These are phyloP conservation scores for Rhizopus arrhizus DNA, from an alignment of 371 early-diverging fungal species.

Conservation along the genomic window DNA sequence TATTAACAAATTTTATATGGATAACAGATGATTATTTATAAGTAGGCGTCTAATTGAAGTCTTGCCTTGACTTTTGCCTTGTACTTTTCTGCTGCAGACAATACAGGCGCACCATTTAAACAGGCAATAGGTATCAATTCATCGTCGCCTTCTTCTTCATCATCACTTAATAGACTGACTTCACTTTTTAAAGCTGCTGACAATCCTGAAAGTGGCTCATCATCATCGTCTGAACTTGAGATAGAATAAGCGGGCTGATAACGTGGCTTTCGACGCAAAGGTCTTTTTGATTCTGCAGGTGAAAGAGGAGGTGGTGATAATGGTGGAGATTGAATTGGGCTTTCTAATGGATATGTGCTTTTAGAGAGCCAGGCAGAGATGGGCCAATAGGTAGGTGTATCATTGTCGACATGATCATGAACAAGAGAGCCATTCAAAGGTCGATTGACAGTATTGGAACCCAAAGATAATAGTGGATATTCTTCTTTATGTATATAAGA, in stretches of 20 bases:
- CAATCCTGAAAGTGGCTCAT: conserved; percentile 20
- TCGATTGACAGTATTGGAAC: no score
- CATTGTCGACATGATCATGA: no score
- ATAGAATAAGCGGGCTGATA: conserved; percentile 23
- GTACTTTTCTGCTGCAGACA: conserved; percentile 46
- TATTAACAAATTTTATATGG: not conserved
- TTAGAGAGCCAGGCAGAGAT: not conserved
- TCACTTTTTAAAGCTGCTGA: not conserved
- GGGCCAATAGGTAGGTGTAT: not conserved
- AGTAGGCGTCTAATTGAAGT: conserved; percentile 4
- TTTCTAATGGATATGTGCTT: not conserved
- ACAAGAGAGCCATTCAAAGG: no score
- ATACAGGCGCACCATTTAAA: conserved; percentile 10
- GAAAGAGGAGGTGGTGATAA: conserved; percentile 23
- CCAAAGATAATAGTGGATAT: no score
- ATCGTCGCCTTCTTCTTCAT: conserved; percentile 39
- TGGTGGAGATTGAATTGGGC: conserved; percentile 3
- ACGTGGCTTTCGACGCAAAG: conserved; percentile 8
- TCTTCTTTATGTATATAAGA: not conserved
- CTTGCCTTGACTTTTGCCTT: conserved; percentile 40
- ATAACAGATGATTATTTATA: not conserved
- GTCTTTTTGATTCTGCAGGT: conserved; percentile 12
- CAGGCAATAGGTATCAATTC: conserved; percentile 39
- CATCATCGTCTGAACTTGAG: conserved; percentile 29
- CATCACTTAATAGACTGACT: conserved; percentile 21